Base-by-base conservation (phyloP, 2,329 filamentous ascomycete genomes). In the Aspergillus aculeatinus region DNA sequence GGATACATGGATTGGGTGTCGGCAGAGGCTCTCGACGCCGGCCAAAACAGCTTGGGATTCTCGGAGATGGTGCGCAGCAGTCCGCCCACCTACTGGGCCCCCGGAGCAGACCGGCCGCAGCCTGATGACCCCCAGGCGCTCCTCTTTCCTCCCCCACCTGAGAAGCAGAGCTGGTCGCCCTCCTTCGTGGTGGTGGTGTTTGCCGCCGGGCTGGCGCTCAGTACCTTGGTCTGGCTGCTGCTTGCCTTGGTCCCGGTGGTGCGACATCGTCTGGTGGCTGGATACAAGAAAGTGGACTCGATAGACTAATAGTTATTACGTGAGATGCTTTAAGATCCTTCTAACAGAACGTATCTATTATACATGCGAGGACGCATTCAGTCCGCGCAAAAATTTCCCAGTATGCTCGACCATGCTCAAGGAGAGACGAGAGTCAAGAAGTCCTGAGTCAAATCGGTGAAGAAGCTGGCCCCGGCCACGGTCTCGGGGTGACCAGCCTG, bases 401-500 rank as follows among this genome's bases (percentile, higher is more conserved):
- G 27, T 29, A 29, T 29, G 7, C 27, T 6, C 27, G 3, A 44
- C 2, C 39, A 42, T 42, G 39, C 39, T 67, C 60, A 72, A 44
- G 70, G 70, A 44, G 68, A 70, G 31, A 72, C 67, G 55, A 70
- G 65, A 1, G 60, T 65, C 61, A 73, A 57, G 49, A 73, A 73
- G 25, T 68, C 65, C 33, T 69, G 56, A 0, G 65, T 68, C 60
- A 73, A 58, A 51, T 73, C 69, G 29, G 58, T 68, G 48, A 73
- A 73, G 61, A 73, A 72, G 16, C 66, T 70, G 5, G 53, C 53
- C 2, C 53, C 53, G 5, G 42, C 53, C 12, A 69, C 70, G 2
- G 65, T 61, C 21, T 60, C 53, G 1, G 66, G 62, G 21, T 62
- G 58, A 5, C 54, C 62, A 3, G 57, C 54, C 9, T 61, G 51